Conservation (phyloP, 2,329 filamentous ascomycete genomes). For the Pseudodiploospora longispora region DNA sequence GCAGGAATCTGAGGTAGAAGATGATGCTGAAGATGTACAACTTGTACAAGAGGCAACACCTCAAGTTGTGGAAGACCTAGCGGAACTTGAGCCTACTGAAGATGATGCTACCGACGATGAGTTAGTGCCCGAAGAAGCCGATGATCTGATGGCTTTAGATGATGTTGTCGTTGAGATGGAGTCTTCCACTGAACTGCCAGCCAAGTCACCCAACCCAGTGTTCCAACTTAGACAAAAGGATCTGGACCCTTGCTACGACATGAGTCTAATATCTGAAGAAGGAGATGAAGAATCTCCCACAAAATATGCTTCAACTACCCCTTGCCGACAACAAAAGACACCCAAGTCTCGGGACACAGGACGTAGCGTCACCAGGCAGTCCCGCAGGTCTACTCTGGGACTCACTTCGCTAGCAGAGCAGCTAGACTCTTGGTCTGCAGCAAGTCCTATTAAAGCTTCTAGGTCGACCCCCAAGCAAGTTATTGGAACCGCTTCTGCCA, state of each 20-base stretch:
- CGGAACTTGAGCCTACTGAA: constrained; percentile 2
- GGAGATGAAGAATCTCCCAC: constrained; percentile 40
- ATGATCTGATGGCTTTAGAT: constrained; percentile 18
- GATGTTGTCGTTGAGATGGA: constrained; percentile 11
- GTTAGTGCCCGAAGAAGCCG: constrained; percentile 6
- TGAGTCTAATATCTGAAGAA: constrained; percentile 44
- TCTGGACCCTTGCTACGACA: constrained; percentile 32
- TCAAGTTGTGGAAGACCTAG: background rate
- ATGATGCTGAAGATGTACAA: constrained; percentile 11
- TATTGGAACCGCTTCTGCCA: background rate
- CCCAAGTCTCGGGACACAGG: constrained; percentile 10
- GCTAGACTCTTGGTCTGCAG: constrained; percentile 54
- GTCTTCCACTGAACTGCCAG: constrained; percentile 7
- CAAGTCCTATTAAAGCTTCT: constrained; percentile 34
- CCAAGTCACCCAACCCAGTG: constrained; percentile 12
- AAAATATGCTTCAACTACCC: constrained; percentile 31
- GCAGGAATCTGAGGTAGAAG: constrained; percentile 23
- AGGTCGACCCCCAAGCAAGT: background rate
- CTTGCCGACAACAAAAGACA: constrained; percentile 22
- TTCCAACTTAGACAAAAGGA: constrained; percentile 40
- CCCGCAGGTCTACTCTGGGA: constrained; percentile 32
- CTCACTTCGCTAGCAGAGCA: constrained; percentile 58
- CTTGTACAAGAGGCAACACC: background rate
- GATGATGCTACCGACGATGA: constrained; percentile 9
- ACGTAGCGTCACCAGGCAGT: constrained; percentile 9